These are phyloP conservation scores for Plasmodium ovale DNA, from an alignment of 169 alveolate species.

Conservation along the genomic window DNA sequence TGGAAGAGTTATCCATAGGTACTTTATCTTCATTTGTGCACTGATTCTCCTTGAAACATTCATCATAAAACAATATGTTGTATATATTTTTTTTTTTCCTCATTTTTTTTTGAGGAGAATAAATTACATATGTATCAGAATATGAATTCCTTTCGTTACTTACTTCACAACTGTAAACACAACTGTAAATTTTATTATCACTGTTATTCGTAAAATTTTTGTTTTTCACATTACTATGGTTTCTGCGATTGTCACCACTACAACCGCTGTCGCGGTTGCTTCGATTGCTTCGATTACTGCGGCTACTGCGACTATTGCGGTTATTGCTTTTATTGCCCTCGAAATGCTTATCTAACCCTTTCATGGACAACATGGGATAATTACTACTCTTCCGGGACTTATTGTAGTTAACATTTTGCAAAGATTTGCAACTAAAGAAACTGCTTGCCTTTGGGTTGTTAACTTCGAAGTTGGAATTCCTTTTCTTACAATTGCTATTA, in stretches of 20 bases:
- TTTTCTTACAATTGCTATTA: too few relatives aligned
- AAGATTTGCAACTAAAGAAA: constrained; percentile 37
- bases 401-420: constrained; percentile 38
- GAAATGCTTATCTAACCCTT: constrained; percentile 1
- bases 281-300: too few relatives aligned
- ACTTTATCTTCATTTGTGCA: constrained; percentile 21
- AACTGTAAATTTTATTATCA: constrained; percentile 33
- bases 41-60: constrained; percentile 19
- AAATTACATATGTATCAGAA: constrained; percentile 65
- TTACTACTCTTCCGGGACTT: not conserved
- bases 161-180: not conserved
- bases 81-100: constrained; percentile 26
- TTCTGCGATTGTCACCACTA: not conserved
- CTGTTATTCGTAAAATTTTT: constrained; percentile 23
- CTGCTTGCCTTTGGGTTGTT: constrained; percentile 40
- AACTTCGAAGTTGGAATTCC: not conserved
- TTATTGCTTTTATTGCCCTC: constrained; percentile 7
- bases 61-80: constrained; percentile 30
- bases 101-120: constrained; percentile 6
- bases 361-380: not conserved
- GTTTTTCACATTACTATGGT: too few relatives aligned
- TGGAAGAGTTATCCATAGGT: constrained; percentile 2
- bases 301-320: too few relatives aligned
- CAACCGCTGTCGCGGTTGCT: not conserved
- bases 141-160: constrained; percentile 28